phyloP scores from a whole-genome alignment of 2,329 filamentous ascomycete genomes.

The Lithohypha guttulata region DNA sequence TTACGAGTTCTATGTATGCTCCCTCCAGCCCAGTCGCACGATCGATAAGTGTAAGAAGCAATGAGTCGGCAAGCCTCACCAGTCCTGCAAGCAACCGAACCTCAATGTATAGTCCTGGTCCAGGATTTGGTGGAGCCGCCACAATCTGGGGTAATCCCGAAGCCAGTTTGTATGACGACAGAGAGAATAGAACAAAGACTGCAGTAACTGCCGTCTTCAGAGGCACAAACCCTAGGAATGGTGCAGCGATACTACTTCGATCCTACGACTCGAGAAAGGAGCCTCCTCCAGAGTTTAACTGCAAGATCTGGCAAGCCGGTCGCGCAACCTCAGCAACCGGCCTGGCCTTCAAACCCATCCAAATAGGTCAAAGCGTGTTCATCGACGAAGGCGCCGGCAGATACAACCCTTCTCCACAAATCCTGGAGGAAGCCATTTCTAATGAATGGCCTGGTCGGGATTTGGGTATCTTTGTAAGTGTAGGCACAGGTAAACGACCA shows the following conservation, averaged over 20 bases:
- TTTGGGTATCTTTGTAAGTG: conserved; percentile 80
- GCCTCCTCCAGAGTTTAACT: conserved; percentile 80
- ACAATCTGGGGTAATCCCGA: conserved; percentile 66
- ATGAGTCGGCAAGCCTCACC: conserved; percentile 67
- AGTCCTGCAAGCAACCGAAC: conserved; percentile 42
- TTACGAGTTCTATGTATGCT: conserved; percentile 22
- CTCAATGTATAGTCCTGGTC: conserved; percentile 14
- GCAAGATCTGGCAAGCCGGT: conserved; percentile 93
- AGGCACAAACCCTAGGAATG: conserved; percentile 56
- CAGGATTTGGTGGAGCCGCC: conserved; percentile 10
- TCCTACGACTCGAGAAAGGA: conserved; percentile 95
- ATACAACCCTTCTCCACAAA: conserved; percentile 78
- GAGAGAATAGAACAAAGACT: conserved; percentile 79
- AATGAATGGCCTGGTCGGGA: conserved; percentile 96
- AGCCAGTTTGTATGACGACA: conserved; percentile 73
- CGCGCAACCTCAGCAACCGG: conserved; percentile 87
- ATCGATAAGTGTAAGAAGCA: conserved; percentile 28
- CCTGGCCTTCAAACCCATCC: conserved; percentile 89
- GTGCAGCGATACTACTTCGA: conserved; percentile 62
- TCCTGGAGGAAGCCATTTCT: conserved; percentile 77
- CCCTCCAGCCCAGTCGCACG: conserved; percentile 23
- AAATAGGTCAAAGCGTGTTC: conserved; percentile 85
- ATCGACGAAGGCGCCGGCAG: conserved; percentile 85
- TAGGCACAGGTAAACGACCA: conserved; percentile 83
- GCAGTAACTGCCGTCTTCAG: conserved; percentile 86